These are phyloP conservation scores for Mucor racemosus DNA, from an alignment of 371 early-diverging fungal species.

Conservation along the genomic window DNA sequence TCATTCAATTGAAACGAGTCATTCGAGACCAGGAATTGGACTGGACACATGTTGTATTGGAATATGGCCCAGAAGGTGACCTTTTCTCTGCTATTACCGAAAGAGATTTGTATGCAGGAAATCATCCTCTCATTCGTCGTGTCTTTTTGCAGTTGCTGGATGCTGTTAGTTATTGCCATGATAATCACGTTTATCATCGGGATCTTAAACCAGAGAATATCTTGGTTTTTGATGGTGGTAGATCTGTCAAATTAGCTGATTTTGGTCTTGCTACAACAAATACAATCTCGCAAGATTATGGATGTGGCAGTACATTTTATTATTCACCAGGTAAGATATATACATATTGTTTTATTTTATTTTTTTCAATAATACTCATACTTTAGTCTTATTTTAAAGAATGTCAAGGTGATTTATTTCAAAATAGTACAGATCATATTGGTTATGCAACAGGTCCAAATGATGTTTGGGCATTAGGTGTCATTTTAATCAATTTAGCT, in stretches of 20 bases:
- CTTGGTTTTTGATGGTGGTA: slow-evolving; percentile 52
- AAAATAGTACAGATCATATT: slow-evolving; percentile 36
- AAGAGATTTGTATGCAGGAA: slow-evolving; percentile 52
- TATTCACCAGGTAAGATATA: slow-evolving; percentile 79
- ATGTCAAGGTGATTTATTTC: slow-evolving; percentile 69
- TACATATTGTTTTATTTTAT: neutral
- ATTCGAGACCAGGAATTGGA: slow-evolving; percentile 47
- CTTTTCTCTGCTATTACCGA: slow-evolving; percentile 70
- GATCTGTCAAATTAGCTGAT: slow-evolving; percentile 83
- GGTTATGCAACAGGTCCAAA: slow-evolving; percentile 77
- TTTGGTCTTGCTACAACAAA: slow-evolving; percentile 91
- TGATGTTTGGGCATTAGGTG: slow-evolving; percentile 86
- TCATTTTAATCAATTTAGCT: slow-evolving; percentile 79
- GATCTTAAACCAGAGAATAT: slow-evolving; percentile 81
- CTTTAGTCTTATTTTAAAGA: slow-evolving; percentile 48
- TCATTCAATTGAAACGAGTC: slow-evolving; percentile 72
- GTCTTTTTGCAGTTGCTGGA: slow-evolving; percentile 62
- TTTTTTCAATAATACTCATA: too few species aligned
- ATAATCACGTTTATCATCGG: slow-evolving; percentile 65
- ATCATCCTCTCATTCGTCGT: slow-evolving; percentile 49
- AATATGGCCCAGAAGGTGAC: slow-evolving; percentile 73
- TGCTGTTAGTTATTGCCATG: slow-evolving; percentile 64
- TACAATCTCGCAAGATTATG: slow-evolving; percentile 75
- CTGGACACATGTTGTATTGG: slow-evolving; percentile 72
- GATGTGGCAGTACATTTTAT: slow-evolving; percentile 91